Evolutionary conservation across 768 basidiomycete species (phyloP), one percentile per base, ranked within the genome.

Genomic region (Collybiopsis confluens): DNA sequence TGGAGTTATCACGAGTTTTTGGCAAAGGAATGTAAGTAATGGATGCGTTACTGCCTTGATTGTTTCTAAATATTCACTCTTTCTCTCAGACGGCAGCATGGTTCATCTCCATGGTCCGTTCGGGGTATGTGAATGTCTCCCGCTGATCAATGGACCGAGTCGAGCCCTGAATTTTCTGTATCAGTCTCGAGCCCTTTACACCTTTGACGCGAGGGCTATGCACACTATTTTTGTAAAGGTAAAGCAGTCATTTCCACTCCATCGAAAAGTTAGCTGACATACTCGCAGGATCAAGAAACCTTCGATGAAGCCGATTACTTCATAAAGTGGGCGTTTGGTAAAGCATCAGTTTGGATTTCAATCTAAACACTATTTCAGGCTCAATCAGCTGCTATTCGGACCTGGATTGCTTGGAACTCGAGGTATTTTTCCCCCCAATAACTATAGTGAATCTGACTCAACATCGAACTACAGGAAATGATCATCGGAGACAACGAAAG

Each of bases 401-500:
- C 21, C 27, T 10, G 50, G 52, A 3, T 28, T 42, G 26, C 24
- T 52, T 13, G 26, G 27, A 11, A 27, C 38, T 11, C 1, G 10
- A 41, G 40, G 50, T 52, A 8, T 15, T 43, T 13, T 13, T 21
- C 33, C 7, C 10, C 13, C 16, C 3, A 40, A 28, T 24, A 8
- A 5, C 11, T 36, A 28, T 16, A 13, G 9, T 28, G 1, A 7
- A 23, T 21, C 15, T 16, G 15, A 1, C 36, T 23, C 13, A 28
- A 27, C 23, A 3, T 23, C 23, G 15, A n/a, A 27, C 36, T n/a
- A 21, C 26, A 52, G 51, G 51, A 30, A 57, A 65, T 11, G 63
- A 59, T n/a, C 70, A 71, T 48, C 57, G 62, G 45, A 64, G 56
- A 37, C 69, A 73, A 58, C 63, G 68, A 20, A 70, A 69, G 51